Base-by-base conservation (phyloP, 768 basidiomycete genomes). In the Glaciozyma antarctica region DNA sequence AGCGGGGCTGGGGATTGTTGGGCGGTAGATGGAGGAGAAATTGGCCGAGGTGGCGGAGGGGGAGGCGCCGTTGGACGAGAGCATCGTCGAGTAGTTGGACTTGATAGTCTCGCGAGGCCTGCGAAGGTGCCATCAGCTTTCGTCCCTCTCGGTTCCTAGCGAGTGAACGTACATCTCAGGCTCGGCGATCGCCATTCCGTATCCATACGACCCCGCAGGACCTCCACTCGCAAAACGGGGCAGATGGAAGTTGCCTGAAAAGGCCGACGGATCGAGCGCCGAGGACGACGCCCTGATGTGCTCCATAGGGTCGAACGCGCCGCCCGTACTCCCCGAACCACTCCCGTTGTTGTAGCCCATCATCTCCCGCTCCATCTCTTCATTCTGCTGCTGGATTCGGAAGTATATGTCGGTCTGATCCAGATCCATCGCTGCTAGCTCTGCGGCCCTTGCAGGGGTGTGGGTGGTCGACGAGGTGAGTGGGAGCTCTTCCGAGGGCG, bases 251-350 rank as follows among this genome's bases (percentile, higher is more conserved):
- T 65, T 62, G 15, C 58, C 32, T 3, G 63, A 60, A 34, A 67
- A 67, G 30, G 4, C 34, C 32, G 6, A 63, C 45, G 65, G 69
- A 52, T 70, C 69, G 63, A 70, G 64, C 4, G 65, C 69, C 3
- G 69, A 70, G 1, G 69, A 65, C 17, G 55, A 58, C 5, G 64
- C 60, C 1, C 65, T 43, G 16, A 64, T 57, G 51, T 69, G 60
- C 24, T 61, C 68, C 54, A 69, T 52, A 55, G 64, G 68, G 45
- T 69, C 62, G 60, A 69, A 69, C 55, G 38, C 47, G 8, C 47
- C 47, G 6, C 47, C 47, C 3, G 6, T 41, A 41, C 7, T 7
- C 38, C 38, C 38, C 38, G 38, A 41, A 12, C 38, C 38, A 12
- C 13, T 41, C 38, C 10, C 38, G 38, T 15, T 15, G 13, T 41